Percentiles rank a stretch among this genome's conserved stretches.
Conservation (phyloP, 768 basidiomycete species). For the Lactifluus rugatus region DNA sequence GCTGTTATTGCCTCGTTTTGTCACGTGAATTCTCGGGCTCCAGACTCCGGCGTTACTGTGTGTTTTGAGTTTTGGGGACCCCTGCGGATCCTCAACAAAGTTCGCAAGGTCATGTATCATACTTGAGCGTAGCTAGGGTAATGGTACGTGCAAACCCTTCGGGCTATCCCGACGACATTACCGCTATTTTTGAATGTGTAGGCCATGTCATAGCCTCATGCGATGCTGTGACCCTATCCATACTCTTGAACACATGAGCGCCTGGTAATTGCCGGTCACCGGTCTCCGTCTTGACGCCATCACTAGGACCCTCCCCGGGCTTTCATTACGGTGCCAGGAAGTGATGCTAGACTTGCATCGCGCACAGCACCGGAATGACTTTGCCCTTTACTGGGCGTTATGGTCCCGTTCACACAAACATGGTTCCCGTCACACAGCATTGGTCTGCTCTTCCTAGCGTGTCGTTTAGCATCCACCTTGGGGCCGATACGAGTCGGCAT, state of each 20-base stretch:
- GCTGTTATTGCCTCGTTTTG: background rate
- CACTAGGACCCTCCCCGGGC: background rate
- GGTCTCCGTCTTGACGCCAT: background rate
- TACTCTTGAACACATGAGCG: background rate
- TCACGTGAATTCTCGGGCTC: background rate
- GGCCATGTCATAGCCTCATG: background rate
- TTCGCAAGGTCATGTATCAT: background rate
- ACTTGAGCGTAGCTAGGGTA: background rate
- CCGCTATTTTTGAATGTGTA: background rate
- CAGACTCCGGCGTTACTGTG: background rate
- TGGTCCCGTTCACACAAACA: background rate
- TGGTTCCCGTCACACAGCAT: background rate
- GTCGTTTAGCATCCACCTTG: background rate
- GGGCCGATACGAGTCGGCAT: background rate
- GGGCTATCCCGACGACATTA: background rate
- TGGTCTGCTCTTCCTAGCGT: background rate
- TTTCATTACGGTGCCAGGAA: background rate
- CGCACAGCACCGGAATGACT: background rate
- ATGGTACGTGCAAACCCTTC: background rate
- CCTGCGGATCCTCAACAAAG: background rate
- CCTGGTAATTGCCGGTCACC: background rate
- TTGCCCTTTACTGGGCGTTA: slow-evolving; percentile 3
- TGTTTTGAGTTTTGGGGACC: background rate
- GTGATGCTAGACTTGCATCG: background rate
- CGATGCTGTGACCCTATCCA: background rate